A percentile compares a stretch with the other conserved stretches of the same genome.
These are phyloP conservation scores for Linanthus parryae DNA, from an alignment of 148 eudicot genomes.

Conservation along the genomic window DNA sequence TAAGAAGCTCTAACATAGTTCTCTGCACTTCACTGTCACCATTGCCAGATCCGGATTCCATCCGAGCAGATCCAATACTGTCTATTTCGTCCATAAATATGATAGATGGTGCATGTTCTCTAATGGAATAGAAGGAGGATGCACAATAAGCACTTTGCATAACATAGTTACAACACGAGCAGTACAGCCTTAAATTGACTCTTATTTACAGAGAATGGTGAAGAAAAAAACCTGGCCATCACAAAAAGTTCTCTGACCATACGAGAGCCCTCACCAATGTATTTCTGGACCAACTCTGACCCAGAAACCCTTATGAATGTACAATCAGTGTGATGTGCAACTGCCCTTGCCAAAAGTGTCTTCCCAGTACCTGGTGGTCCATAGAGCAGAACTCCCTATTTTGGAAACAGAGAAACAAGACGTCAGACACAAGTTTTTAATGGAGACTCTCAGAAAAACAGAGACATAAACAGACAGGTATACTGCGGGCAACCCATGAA, in stretches of 20 bases:
- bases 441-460: too few species aligned
- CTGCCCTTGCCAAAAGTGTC: slow-evolving; percentile 68
- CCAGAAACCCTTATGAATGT: slow-evolving; percentile 72
- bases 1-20: slow-evolving; percentile 74
- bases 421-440: too few species aligned
- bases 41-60: slow-evolving; percentile 76
- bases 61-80: slow-evolving; percentile 67
- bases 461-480: too few species aligned
- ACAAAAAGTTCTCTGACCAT: slow-evolving; percentile 81
- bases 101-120: slow-evolving; percentile 74
- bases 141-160: too few species aligned
- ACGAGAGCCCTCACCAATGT: slow-evolving; percentile 73
- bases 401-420: too few species aligned
- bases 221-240: slow-evolving; percentile 69
- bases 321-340: slow-evolving; percentile 72
- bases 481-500: too few species aligned
- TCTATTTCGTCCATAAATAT: slow-evolving; percentile 77
- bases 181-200: too few species aligned
- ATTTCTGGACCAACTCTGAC: slow-evolving; percentile 71
- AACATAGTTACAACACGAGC: too few species aligned
- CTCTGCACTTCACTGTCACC: slow-evolving; percentile 81
- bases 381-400: slow-evolving; percentile 60
- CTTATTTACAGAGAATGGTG: too few species aligned
- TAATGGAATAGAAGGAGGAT: too few species aligned
- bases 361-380: slow-evolving; percentile 80